Evolutionary conservation across 1,139 yeast species (phyloP).

Genomic region (Sugiyamaella novakii): DNA sequence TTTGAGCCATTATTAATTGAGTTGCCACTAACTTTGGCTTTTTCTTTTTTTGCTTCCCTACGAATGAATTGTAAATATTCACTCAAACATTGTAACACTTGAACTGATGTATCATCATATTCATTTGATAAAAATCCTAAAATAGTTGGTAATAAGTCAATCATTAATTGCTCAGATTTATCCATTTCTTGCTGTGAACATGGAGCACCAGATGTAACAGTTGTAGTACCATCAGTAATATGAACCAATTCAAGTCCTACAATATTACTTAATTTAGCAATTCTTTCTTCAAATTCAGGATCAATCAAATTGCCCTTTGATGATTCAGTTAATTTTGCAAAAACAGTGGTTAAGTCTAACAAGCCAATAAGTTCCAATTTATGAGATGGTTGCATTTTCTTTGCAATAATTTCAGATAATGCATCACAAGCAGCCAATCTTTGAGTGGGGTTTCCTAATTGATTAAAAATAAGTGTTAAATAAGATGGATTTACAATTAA

Average conservation of each 20-base stretch:
- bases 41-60: slow-evolving; percentile 47
- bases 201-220: slow-evolving; percentile 34
- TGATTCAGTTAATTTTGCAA: slow-evolving; percentile 39
- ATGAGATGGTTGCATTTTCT: slow-evolving; percentile 89
- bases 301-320: slow-evolving; percentile 49
- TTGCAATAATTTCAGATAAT: slow-evolving; percentile 76
- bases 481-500: slow-evolving; percentile 71
- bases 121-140: slow-evolving; percentile 74
- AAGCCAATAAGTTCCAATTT: slow-evolving; percentile 75
- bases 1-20: background rate
- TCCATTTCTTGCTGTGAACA: slow-evolving; percentile 42
- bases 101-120: slow-evolving; percentile 84
- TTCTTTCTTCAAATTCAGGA: slow-evolving; percentile 72
- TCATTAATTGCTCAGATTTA: slow-evolving; percentile 49
- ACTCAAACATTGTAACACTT: slow-evolving; percentile 77
- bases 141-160: slow-evolving; percentile 72
- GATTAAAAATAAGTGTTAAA: slow-evolving; percentile 63
- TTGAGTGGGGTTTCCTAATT: slow-evolving; percentile 53
- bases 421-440: slow-evolving; percentile 71
- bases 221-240: slow-evolving; percentile 57
- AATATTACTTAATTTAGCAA: slow-evolving; percentile 73
- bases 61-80: slow-evolving; percentile 73
- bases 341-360: slow-evolving; percentile 63
- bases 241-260: slow-evolving; percentile 74
- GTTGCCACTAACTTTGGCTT: slow-evolving; percentile 26